These are phyloP conservation scores for Candida quercuum DNA, from an alignment of 805 yeast species.

Conservation along the genomic window DNA sequence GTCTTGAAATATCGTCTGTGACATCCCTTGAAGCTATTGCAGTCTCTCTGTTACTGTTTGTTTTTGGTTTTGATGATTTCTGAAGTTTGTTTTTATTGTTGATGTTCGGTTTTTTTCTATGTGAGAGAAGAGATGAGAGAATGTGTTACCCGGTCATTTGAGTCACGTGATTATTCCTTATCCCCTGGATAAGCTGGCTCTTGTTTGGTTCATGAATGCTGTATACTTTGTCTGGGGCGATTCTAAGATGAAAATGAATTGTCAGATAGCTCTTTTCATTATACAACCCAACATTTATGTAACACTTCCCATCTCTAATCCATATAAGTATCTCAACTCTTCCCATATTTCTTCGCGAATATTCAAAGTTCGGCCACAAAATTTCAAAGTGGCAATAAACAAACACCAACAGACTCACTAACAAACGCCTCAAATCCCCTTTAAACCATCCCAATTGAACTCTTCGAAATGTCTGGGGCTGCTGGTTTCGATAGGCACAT, in stretches of 20 bases:
- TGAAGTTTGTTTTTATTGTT: not conserved
- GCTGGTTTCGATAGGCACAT: conserved; percentile 99
- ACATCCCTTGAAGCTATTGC: conserved; percentile 1
- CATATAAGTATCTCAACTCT: too few species aligned
- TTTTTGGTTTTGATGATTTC: not conserved
- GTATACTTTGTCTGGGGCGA: too few species aligned
- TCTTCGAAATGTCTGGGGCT: conserved; percentile 36
- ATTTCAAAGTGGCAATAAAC: not conserved
- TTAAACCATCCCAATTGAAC: not conserved
- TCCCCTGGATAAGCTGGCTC: too few species aligned
- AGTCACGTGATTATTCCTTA: not conserved
- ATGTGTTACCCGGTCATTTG: not conserved
- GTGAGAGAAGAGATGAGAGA: not conserved
- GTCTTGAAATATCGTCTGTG: conserved; percentile 36
- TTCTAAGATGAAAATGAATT: too few species aligned
- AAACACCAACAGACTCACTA: not conserved
- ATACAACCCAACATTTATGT: too few species aligned
- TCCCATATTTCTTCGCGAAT: too few species aligned
- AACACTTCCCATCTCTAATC: too few species aligned
- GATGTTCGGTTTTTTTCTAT: not conserved
- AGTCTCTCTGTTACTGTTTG: not conserved
- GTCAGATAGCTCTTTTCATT: too few species aligned
- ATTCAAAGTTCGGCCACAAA: too few species aligned
- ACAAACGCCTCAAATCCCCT: conserved; percentile 1
- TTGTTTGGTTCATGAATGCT: too few species aligned